Conservation (phyloP, 371 early-diverging fungal species). For the Syncephalastrum racemosum region DNA sequence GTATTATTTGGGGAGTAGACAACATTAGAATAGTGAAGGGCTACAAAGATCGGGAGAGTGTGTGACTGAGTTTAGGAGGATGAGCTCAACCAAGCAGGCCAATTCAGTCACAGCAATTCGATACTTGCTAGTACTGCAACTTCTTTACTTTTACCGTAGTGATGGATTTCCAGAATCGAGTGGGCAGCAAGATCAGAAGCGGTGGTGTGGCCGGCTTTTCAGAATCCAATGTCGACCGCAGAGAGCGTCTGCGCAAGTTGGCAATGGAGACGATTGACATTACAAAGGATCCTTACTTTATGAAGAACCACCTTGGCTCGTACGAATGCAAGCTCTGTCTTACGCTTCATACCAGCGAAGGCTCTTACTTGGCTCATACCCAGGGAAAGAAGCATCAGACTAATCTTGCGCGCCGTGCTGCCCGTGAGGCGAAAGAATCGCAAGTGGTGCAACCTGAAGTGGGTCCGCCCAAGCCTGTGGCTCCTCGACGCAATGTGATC, state of each 20-base stretch:
- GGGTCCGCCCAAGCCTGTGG: constrained; percentile 48
- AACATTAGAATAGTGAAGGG: no score
- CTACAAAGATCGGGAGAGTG: no score
- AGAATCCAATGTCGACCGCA: constrained; percentile 90
- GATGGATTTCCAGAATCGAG: constrained; percentile 86
- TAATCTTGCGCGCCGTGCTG: constrained; percentile 91
- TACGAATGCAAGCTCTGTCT: constrained; percentile 97
- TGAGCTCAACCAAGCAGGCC: no score
- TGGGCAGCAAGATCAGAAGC: constrained; percentile 90
- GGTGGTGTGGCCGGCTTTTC: constrained; percentile 86
- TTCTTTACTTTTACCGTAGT: background rate
- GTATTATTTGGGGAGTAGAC: no score
- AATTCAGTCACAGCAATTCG: no score
- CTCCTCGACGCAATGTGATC: constrained; percentile 64
- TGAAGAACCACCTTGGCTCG: constrained; percentile 97
- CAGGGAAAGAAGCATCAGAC: constrained; percentile 99
- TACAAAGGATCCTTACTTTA: constrained; percentile 96
- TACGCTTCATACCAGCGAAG: constrained; percentile 95
- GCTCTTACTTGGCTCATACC: constrained; percentile 95
- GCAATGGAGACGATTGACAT: constrained; percentile 97
- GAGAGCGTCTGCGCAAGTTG: constrained; percentile 93
- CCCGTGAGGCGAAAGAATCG: constrained; percentile 83
- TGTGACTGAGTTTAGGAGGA: no score
- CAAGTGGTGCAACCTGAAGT: constrained; percentile 55
- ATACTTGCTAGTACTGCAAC: no score